phyloP scores from a whole-genome alignment of 768 basidiomycete species.

The Podaxis sp. region DNA sequence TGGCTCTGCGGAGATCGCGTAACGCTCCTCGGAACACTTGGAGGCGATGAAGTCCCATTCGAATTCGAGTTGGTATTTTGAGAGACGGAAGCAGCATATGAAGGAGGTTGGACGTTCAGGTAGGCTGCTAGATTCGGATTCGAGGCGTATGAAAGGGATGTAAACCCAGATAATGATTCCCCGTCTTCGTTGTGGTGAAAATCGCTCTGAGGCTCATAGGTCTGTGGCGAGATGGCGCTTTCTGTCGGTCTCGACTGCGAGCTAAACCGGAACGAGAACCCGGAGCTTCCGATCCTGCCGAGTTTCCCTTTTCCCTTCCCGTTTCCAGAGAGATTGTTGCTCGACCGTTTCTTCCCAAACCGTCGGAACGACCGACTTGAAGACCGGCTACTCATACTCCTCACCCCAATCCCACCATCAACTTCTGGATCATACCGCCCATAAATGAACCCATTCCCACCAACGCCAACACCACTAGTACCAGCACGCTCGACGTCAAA shows the following conservation, averaged over 20 bases:
- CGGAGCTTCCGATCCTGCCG: not conserved
- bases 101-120: slow-evolving; percentile 26
- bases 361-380: slow-evolving; percentile 3
- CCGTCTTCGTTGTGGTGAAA: not conserved
- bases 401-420: slow-evolving; percentile 1
- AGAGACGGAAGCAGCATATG: slow-evolving; percentile 28
- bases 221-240: not conserved
- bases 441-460: slow-evolving; percentile 19
- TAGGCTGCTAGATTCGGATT: slow-evolving; percentile 18
- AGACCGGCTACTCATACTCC: not conserved
- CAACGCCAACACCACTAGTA: slow-evolving; percentile 5
- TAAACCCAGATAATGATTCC: slow-evolving; percentile 10
- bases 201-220: not conserved
- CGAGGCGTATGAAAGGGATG: slow-evolving; percentile 25
- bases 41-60: slow-evolving; percentile 18
- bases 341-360: slow-evolving; percentile 1
- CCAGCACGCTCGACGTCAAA: slow-evolving; percentile 13
- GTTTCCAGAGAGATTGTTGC: not conserved
- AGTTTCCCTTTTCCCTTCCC: not conserved
- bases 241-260: not conserved
- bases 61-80: slow-evolving; percentile 13
- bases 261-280: slow-evolving; percentile 5
- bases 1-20: slow-evolving; percentile 1
- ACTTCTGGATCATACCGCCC: slow-evolving; percentile 1
- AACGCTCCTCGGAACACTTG: slow-evolving; percentile 24